phyloP scores from a whole-genome alignment of 306 rosid species.

The Trifolium fragiferum region DNA sequence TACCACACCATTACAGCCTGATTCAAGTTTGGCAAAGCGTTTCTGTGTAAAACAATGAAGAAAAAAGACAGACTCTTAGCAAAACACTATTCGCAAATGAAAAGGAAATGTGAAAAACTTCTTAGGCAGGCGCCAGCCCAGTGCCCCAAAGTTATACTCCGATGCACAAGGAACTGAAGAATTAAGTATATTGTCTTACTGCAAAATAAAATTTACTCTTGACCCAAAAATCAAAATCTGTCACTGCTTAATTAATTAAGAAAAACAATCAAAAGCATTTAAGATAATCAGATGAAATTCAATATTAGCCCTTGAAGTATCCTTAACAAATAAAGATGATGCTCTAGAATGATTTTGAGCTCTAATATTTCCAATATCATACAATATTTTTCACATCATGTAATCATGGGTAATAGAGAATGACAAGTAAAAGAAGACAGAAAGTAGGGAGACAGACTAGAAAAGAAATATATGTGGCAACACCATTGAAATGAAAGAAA shows the following conservation, averaged over 20 bases:
- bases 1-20: slow-evolving; percentile 91
- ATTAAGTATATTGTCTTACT: neutral
- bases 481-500: slow-evolving; percentile 19
- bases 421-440: neutral
- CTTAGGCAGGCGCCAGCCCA: neutral
- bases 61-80: slow-evolving; percentile 38
- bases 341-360: neutral
- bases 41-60: slow-evolving; percentile 51
- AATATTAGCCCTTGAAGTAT: slow-evolving; percentile 4
- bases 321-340: neutral
- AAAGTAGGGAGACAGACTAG: neutral
- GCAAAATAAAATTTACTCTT: slow-evolving; percentile 6
- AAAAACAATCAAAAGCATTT: neutral
- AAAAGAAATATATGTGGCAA: neutral
- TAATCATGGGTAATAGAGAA: neutral
- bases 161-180: neutral
- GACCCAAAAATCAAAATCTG: slow-evolving; percentile 6
- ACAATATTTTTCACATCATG: slow-evolving; percentile 33
- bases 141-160: slow-evolving; percentile 2
- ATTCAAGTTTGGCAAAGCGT: slow-evolving; percentile 76
- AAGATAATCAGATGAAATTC: slow-evolving; percentile 5
- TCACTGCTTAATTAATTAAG: neutral
- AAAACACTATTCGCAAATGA: slow-evolving; percentile 28
- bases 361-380: slow-evolving; percentile 19
- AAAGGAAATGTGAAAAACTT: slow-evolving; percentile 30